phyloP scores from a whole-genome alignment of 768 basidiomycete genomes.

The Imleria badia region DNA sequence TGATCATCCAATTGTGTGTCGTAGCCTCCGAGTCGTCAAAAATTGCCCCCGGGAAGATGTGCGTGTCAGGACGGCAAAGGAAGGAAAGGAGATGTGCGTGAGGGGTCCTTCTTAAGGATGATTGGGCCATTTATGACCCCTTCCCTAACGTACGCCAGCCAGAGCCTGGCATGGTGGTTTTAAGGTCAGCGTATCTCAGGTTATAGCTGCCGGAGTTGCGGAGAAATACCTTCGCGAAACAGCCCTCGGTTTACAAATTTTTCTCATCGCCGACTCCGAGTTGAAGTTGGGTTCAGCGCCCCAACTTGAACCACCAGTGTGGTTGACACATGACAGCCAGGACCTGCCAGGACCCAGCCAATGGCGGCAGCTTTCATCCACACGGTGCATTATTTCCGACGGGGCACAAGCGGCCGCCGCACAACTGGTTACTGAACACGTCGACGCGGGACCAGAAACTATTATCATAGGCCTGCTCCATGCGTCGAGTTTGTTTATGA shows the following conservation, averaged over 20 bases:
- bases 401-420: no score
- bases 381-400: not conserved
- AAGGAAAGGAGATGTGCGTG: not conserved
- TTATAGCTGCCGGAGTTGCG: not conserved
- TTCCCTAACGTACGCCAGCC: not conserved
- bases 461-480: no score
- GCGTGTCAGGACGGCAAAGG: not conserved
- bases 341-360: no score
- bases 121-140: not conserved
- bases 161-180: not conserved
- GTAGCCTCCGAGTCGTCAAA: not conserved
- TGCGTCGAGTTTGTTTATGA: no score
- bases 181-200: not conserved
- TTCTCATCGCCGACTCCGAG: not conserved
- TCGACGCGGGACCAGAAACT: no score
- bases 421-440: no score
- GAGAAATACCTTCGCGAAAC: not conserved
- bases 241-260: not conserved
- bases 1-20: not conserved
- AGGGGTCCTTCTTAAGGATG: no score
- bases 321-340: not conserved
- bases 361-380: not conserved
- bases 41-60: not conserved
- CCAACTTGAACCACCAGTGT: no score
- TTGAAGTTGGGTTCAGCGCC: not conserved